Base-by-base conservation (phyloP, 75 land plant species). In the Isoetes taiwanensis region DNA sequence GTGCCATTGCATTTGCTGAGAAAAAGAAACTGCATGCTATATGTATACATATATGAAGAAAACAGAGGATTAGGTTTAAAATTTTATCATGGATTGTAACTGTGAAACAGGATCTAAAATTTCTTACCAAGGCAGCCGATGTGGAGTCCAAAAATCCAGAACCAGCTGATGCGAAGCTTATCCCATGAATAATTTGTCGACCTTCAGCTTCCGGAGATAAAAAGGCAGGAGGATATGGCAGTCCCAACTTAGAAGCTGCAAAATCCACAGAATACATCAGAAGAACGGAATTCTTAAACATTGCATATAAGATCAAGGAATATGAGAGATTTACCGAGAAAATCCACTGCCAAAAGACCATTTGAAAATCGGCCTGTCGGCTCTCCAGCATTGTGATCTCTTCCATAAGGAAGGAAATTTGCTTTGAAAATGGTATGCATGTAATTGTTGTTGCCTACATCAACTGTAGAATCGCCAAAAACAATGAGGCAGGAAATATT, bases 151-250 rank as follows among this genome's bases (percentile, higher is more conserved):
- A 78, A 41, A 81, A 76, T 24, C 95, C 90, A 1, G 74, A 80
- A 25, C 85, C 95, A 0, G 78, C 95, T 4, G 95, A 88, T 1
- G 95, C 95, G 38, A 71, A 84, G 55, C 78, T 84, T 12, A 76
- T 79, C 1, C 94, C 89, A n/a, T 63, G 62, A 14, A 80, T 48
- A 9, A 80, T 26, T 2, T 65, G 66, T 56, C 67, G 70, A 43
- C 71, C 76, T 14, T 46, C 59, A 11, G 32, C 0, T 2, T 71
- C 65, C 25, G 78, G 32, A 1, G 79, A 67, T 2, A 88, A 70
- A 59, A 80, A 81, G 0, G 95, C 68, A 1, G 76, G 78, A 16
- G 84, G 82, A 9, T 70, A 57, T 4, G 76, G 43, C 20, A 78
- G 53, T 10, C 81, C 82, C 40, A 84, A 59, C 55, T 74, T 72